These are phyloP conservation scores for Chrysopogon serrulatus DNA, from an alignment of 176 grass and related monocot genomes.

Conservation along the genomic window DNA sequence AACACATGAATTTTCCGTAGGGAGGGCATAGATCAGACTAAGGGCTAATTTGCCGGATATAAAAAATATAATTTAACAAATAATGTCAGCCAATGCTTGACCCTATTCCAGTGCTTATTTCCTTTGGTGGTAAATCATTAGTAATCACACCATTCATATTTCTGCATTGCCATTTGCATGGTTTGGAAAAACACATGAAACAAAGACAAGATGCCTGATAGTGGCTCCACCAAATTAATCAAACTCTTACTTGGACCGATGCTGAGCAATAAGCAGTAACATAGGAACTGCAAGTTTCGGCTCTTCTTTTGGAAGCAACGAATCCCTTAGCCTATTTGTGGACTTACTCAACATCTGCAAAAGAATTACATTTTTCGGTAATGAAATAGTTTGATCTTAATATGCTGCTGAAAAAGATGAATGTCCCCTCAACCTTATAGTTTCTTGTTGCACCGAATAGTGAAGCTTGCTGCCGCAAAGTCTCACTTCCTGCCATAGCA, in stretches of 20 bases:
- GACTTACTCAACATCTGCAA: slow-evolving; percentile 90
- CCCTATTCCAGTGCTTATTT: background rate
- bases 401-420: slow-evolving; percentile 15
- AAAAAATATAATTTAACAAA: background rate
- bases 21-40: background rate
- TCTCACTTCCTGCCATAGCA: slow-evolving; percentile 96
- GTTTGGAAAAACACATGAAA: background rate
- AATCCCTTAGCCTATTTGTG: slow-evolving; percentile 82
- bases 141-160: background rate
- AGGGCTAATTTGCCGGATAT: background rate
- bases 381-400: background rate
- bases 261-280: slow-evolving; percentile 93
- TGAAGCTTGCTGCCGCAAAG: slow-evolving; percentile 81
- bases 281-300: slow-evolving; percentile 95
- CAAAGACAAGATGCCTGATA: background rate
- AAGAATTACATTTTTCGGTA: background rate
- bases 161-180: background rate
- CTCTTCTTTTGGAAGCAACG: slow-evolving; percentile 83
- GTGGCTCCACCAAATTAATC: background rate
- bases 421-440: slow-evolving; percentile 65
- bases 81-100: background rate
- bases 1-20: background rate
- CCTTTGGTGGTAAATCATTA: background rate
- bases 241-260: slow-evolving; percentile 83
- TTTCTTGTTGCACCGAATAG: slow-evolving; percentile 77